Conservation (phyloP, 768 basidiomycete species). For the Porphyrellus cyaneotinctus region DNA sequence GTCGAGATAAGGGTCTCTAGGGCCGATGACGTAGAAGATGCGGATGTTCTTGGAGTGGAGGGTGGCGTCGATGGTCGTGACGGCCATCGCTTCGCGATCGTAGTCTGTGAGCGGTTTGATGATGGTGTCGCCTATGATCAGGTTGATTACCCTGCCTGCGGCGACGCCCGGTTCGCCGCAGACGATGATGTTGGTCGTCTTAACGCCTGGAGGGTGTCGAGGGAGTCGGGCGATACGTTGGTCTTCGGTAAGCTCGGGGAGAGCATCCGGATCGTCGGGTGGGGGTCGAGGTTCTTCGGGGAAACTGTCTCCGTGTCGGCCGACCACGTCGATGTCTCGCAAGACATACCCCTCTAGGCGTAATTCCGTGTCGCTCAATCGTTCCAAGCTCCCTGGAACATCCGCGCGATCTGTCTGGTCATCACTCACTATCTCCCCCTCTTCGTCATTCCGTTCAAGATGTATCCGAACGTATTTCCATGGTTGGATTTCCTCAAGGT, state of each 20-base stretch:
- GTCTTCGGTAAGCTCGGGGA: conserved; percentile 10
- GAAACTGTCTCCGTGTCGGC: neutral
- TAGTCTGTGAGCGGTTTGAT: conserved; percentile 24
- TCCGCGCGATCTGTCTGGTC: neutral
- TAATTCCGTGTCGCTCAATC: conserved; percentile 9
- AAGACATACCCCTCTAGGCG: conserved; percentile 11
- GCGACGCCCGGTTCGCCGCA: conserved; percentile 41
- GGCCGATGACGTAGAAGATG: conserved; percentile 31
- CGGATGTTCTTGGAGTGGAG: conserved; percentile 19
- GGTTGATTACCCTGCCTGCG: conserved; percentile 25
- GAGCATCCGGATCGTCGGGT: conserved; percentile 3
- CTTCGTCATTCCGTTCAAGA: neutral
- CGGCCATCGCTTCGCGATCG: conserved; percentile 32
- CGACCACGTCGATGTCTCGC: conserved; percentile 10
- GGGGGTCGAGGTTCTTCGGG: neutral
- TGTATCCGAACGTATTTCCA: conserved; percentile 17
- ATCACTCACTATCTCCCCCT: neutral
- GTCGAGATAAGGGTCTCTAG: conserved; percentile 27
- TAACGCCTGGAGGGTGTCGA: conserved; percentile 15
- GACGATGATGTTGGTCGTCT: conserved; percentile 36
- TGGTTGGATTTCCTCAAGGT: conserved; percentile 14
- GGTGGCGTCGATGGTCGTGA: conserved; percentile 21
- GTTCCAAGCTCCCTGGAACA: conserved; percentile 21
- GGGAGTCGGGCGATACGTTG: conserved; percentile 18
- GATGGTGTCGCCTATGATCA: conserved; percentile 16